Evolutionary conservation across 2,329 filamentous ascomycete genomes (phyloP).

Genomic region (Acrocalymma vagum): DNA sequence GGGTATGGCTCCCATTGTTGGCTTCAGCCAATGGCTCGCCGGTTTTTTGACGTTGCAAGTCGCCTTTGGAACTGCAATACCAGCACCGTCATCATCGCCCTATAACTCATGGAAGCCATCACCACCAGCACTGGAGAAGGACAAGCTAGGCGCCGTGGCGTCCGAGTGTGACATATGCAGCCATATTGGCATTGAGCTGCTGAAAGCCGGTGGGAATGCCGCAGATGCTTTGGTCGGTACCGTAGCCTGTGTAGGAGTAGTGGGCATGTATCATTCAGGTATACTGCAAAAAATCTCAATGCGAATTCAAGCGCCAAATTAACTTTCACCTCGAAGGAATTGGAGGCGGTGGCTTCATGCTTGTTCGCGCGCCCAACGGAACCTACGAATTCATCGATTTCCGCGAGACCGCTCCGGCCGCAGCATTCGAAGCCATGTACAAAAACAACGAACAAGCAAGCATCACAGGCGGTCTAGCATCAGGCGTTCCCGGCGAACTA

Average conservation of each 20-base stretch:
- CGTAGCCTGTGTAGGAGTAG: slow-evolving; percentile 56
- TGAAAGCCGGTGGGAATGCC: slow-evolving; percentile 60
- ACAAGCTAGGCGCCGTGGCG: slow-evolving; percentile 54
- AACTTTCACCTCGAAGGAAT: slow-evolving; percentile 65
- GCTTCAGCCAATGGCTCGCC: slow-evolving; percentile 26
- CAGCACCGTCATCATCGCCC: slow-evolving; percentile 7
- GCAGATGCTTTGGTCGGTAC: slow-evolving; percentile 60
- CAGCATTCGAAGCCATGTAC: slow-evolving; percentile 87
- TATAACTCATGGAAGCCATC: slow-evolving; percentile 18
- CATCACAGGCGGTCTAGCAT: slow-evolving; percentile 73
- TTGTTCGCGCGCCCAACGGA: slow-evolving; percentile 77
- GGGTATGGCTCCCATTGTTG: too few species aligned
- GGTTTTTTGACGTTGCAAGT: slow-evolving; percentile 37
- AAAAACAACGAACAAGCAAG: slow-evolving; percentile 72
- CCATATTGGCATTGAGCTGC: slow-evolving; percentile 56
- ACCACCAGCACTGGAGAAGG: slow-evolving; percentile 23
- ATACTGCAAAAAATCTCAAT: slow-evolving; percentile 2
- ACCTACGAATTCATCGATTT: slow-evolving; percentile 89
- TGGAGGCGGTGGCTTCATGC: slow-evolving; percentile 89
- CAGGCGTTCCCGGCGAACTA: slow-evolving; percentile 77
- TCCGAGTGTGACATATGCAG: slow-evolving; percentile 56
- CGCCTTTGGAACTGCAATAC: slow-evolving; percentile 34
- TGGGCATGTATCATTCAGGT: slow-evolving; percentile 58
- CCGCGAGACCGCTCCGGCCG: slow-evolving; percentile 84
- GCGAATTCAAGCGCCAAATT: background rate